Percentiles rank a stretch among this genome's conserved stretches.
phyloP scores from a whole-genome alignment of 371 early-diverging fungal species.

The Mortierella sp. region DNA sequence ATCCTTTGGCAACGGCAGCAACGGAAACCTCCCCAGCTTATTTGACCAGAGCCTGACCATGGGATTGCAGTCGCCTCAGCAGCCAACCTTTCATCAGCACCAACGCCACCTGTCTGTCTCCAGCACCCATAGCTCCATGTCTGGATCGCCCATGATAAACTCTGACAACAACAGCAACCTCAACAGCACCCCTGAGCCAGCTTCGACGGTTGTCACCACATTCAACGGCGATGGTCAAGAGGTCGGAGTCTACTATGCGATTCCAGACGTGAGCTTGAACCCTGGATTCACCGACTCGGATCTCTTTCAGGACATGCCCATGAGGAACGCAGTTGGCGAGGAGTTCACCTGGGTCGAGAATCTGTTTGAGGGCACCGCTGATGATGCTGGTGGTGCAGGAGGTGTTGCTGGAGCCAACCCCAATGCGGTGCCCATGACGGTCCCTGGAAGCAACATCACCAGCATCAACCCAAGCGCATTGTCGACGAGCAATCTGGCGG shows the following conservation, averaged over 20 bases:
- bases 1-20: constrained; percentile 10
- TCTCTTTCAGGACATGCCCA: constrained; percentile 50
- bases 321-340: constrained; percentile 50
- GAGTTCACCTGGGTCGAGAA: constrained; percentile 56
- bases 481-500: neutral
- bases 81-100: constrained; percentile 17
- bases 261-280: constrained; percentile 46
- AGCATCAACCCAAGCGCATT: neutral
- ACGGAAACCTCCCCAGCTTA: constrained; percentile 36
- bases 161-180: constrained; percentile 11
- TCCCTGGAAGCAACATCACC: neutral
- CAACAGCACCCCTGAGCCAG: constrained; percentile 3
- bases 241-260: constrained; percentile 50
- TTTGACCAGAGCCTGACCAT: constrained; percentile 46
- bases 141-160: constrained; percentile 19
- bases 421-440: neutral
- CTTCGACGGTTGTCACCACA: constrained; percentile 20
- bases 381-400: neutral
- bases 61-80: constrained; percentile 15
- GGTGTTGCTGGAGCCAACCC: neutral
- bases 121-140: constrained; percentile 11
- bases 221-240: constrained; percentile 39
- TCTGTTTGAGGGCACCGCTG: constrained; percentile 33
- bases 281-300: constrained; percentile 44
- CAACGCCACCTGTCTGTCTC: constrained; percentile 27